These are phyloP conservation scores for Hyphopichia fennica DNA, from an alignment of 1,139 yeast species.

Conservation along the genomic window DNA sequence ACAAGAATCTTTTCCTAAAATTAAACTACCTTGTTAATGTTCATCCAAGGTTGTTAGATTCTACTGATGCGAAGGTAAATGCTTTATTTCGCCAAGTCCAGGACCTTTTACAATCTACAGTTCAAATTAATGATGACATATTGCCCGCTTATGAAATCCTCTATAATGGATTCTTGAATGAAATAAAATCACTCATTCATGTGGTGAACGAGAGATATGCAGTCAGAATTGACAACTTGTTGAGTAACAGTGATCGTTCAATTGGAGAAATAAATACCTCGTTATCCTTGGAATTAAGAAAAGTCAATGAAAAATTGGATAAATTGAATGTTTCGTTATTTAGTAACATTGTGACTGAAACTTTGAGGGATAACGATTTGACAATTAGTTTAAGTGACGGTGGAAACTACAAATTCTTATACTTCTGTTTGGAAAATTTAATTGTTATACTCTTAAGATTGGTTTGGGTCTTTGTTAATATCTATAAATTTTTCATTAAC, in stretches of 20 bases:
- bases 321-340: constrained; percentile 43
- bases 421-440: constrained; percentile 39
- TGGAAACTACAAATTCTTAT: constrained; percentile 34
- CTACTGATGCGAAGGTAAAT: constrained; percentile 19
- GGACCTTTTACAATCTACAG: constrained; percentile 22
- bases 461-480: constrained; percentile 68
- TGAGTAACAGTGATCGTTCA: constrained; percentile 72
- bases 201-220: constrained; percentile 44
- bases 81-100: constrained; percentile 24
- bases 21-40: constrained; percentile 26
- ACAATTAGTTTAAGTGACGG: constrained; percentile 24
- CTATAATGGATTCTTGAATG: constrained; percentile 34
- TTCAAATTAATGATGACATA: constrained; percentile 33
- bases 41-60: constrained; percentile 28
- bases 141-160: constrained; percentile 38
- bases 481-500: constrained; percentile 43
- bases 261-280: constrained; percentile 85
- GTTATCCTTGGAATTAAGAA: constrained; percentile 66
- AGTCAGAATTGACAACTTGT: constrained; percentile 60
- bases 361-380: constrained; percentile 17
- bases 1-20: constrained; percentile 18
- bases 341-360: constrained; percentile 25
- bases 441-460: constrained; percentile 66
- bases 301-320: constrained; percentile 69
- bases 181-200: constrained; percentile 38